Percentiles rank a stretch among this genome's conserved stretches.
phyloP scores from a whole-genome alignment of 768 basidiomycete species.

The Porpolomopsis calyptriformis region DNA sequence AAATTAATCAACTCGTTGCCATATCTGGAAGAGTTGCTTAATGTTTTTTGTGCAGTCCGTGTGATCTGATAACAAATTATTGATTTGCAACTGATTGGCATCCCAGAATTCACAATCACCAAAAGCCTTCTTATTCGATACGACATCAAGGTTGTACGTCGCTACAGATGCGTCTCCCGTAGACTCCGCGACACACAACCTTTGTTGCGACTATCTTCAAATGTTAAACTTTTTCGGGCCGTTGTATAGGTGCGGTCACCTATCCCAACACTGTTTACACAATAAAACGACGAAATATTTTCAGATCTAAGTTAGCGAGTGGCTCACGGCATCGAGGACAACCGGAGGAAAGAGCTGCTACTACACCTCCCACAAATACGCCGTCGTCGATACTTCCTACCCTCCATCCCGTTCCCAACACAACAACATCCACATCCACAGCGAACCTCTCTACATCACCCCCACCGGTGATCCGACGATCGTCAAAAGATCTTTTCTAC shows the following conservation, averaged over 20 bases:
- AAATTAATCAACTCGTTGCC: constrained; percentile 78
- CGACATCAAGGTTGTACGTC: constrained; percentile 74
- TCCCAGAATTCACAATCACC: constrained; percentile 79
- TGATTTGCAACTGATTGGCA: neutral
- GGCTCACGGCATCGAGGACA: constrained; percentile 18
- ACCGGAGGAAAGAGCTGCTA: constrained; percentile 13
- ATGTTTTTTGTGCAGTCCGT: constrained; percentile 71
- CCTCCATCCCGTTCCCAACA: constrained; percentile 3
- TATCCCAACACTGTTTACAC: neutral
- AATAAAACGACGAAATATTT: neutral
- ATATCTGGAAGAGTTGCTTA: constrained; percentile 77
- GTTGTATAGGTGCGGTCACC: constrained; percentile 59
- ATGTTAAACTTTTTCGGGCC: constrained; percentile 81
- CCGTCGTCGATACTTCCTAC: neutral
- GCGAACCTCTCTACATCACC: constrained; percentile 8
- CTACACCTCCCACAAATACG: constrained; percentile 8
- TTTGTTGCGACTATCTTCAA: constrained; percentile 85
- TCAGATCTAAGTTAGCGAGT: constrained; percentile 24
- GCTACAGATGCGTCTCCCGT: constrained; percentile 91
- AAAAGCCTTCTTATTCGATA: constrained; percentile 91
- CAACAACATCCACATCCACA: constrained; percentile 13
- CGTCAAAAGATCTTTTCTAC: constrained; percentile 5
- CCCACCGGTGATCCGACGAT: constrained; percentile 7
- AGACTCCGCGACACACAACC: constrained; percentile 75
- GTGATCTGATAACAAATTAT: neutral